These are phyloP conservation scores for Avicennia marina DNA, from an alignment of 257 asterid species.

Conservation along the genomic window DNA sequence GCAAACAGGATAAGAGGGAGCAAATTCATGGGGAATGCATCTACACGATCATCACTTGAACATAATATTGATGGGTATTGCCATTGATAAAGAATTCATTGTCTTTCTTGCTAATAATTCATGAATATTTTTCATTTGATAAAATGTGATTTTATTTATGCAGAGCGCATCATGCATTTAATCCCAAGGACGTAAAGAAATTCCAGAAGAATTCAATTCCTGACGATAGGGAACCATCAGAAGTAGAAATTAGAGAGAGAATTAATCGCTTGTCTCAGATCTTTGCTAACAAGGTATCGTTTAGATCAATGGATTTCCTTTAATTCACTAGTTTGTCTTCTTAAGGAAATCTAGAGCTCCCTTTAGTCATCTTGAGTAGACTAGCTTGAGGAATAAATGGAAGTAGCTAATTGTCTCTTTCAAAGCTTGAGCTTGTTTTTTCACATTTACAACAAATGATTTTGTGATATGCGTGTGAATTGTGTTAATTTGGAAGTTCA, in stretches of 20 bases:
- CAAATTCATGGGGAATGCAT: constrained; percentile 34
- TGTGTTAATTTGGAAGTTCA: too few relatives aligned
- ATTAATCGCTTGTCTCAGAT: constrained; percentile 51
- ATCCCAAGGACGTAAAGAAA: constrained; percentile 69
- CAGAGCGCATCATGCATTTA: constrained; percentile 67
- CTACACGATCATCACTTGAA: constrained; percentile 38
- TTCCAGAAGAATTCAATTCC: constrained; percentile 37
- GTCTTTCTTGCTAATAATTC: not conserved
- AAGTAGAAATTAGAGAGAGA: constrained; percentile 53
- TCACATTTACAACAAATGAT: too few relatives aligned
- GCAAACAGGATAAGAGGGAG: constrained; percentile 42
- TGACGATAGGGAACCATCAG: constrained; percentile 43
- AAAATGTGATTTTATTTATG: constrained; percentile 13
- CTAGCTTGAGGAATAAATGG: too few relatives aligned
- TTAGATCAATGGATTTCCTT: not conserved
- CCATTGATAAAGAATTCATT: constrained; percentile 3
- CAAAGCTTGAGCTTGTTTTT: too few relatives aligned
- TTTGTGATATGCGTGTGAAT: too few relatives aligned
- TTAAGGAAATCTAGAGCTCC: too few relatives aligned
- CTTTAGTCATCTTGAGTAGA: too few relatives aligned
- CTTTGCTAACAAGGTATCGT: constrained; percentile 47
- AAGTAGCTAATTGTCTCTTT: too few relatives aligned
- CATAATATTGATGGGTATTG: constrained; percentile 56
- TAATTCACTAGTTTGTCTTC: too few relatives aligned
- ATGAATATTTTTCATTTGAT: constrained; percentile 1